phyloP scores from a whole-genome alignment of 2,329 filamentous ascomycete genomes.

The Ophiocordyceps polyrhachis-furcata region DNA sequence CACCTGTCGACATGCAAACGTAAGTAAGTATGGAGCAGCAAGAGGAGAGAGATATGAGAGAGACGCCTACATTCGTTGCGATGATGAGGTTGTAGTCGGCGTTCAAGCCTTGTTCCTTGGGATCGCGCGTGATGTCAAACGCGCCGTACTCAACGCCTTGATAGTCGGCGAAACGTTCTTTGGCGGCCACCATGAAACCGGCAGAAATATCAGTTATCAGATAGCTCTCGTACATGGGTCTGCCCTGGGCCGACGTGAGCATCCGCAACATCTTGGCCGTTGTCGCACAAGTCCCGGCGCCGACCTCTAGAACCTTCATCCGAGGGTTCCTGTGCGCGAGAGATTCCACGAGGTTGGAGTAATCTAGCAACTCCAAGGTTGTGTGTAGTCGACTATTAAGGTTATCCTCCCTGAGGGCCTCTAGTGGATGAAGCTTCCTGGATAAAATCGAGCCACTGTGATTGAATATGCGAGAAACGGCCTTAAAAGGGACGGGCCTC shows the following conservation, averaged over 20 bases:
- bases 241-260: background rate
- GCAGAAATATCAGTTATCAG: constrained; percentile 9
- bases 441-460: too few species aligned
- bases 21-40: too few species aligned
- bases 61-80: constrained; percentile 1
- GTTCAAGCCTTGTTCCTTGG: constrained; percentile 2
- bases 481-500: too few species aligned
- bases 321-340: constrained; percentile 1
- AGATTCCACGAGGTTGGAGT: background rate
- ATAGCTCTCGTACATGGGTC: constrained; percentile 5
- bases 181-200: constrained; percentile 7
- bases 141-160: constrained; percentile 3
- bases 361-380: background rate
- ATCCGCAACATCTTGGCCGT: constrained; percentile 7
- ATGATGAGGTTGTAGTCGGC: constrained; percentile 3
- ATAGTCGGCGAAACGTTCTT: constrained; percentile 5
- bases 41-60: too few species aligned
- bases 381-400: background rate
- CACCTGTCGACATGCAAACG: background rate
- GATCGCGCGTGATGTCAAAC: constrained; percentile 9
- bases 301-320: constrained; percentile 9
- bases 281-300: constrained; percentile 19
- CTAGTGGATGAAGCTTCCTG: too few species aligned
- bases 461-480: too few species aligned
- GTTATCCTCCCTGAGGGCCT: too few species aligned